phyloP scores from a whole-genome alignment of 2,329 filamentous ascomycete genomes.

The Colletotrichum abscissum region DNA sequence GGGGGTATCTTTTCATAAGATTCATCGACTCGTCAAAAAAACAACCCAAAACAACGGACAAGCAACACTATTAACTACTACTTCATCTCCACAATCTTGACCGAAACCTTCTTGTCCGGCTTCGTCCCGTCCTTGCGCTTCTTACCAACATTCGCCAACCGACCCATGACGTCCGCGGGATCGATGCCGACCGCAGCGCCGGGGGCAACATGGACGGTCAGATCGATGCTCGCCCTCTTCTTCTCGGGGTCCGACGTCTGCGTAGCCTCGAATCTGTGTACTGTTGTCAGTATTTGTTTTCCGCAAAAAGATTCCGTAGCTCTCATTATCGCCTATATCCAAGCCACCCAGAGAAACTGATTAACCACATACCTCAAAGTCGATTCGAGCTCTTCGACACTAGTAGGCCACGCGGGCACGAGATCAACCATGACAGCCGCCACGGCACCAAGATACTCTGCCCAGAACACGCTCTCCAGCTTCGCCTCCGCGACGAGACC shows the following conservation, averaged over 20 bases:
- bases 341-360: too few relatives aligned
- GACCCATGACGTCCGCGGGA: slow-evolving; percentile 43
- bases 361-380: slow-evolving; percentile 57
- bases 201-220: slow-evolving; percentile 49
- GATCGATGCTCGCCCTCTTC: slow-evolving; percentile 45
- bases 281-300: neutral
- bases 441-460: slow-evolving; percentile 62
- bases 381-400: slow-evolving; percentile 46
- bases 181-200: slow-evolving; percentile 45
- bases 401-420: slow-evolving; percentile 53
- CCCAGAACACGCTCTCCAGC: slow-evolving; percentile 60
- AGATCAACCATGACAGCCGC: slow-evolving; percentile 56
- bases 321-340: too few relatives aligned
- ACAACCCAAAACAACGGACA: neutral
- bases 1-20: slow-evolving; percentile 13
- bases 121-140: slow-evolving; percentile 34
- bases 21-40: neutral
- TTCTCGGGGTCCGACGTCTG: slow-evolving; percentile 44
- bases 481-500: slow-evolving; percentile 52
- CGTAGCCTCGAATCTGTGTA: slow-evolving; percentile 37
- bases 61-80: neutral
- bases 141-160: slow-evolving; percentile 30
- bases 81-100: slow-evolving; percentile 30
- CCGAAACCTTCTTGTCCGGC: slow-evolving; percentile 35
- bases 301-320: too few relatives aligned